These are phyloP conservation scores for Teunomyces gatunensis DNA, from an alignment of 805 yeast genomes.

Conservation along the genomic window DNA sequence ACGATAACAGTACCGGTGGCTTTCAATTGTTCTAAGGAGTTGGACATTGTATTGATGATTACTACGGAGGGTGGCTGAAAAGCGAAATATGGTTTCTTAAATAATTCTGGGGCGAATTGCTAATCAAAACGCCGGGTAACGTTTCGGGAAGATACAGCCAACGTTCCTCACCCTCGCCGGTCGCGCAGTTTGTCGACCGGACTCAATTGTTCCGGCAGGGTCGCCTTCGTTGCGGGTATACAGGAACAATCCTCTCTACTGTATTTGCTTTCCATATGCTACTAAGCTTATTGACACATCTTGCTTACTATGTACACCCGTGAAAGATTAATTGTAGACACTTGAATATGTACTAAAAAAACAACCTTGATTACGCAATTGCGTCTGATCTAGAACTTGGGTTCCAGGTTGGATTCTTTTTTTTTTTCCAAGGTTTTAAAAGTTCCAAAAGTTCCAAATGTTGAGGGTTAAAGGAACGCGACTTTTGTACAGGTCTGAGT, in stretches of 20 bases:
- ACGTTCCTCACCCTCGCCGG: background rate
- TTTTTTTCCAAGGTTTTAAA: background rate
- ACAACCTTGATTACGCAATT: background rate
- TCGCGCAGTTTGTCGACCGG: background rate
- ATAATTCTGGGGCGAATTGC: conserved; percentile 1
- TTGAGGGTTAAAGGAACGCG: background rate
- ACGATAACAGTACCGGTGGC: conserved; percentile 95
- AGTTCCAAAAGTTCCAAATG: background rate
- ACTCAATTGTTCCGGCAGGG: background rate
- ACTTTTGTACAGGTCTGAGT: too few relatives aligned
- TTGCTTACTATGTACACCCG: too few relatives aligned
- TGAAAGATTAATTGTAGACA: background rate
- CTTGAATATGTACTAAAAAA: background rate
- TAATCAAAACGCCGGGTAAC: conserved; percentile 1
- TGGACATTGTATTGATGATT: conserved; percentile 18
- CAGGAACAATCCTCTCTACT: too few relatives aligned
- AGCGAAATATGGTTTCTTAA: background rate
- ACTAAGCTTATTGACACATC: too few relatives aligned
- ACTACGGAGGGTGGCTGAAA: background rate
- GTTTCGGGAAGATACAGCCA: background rate
- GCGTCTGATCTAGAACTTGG: background rate
- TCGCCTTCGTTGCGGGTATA: too few relatives aligned
- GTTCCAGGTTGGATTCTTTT: background rate
- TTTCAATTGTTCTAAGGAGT: conserved; percentile 89
- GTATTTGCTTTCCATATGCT: too few relatives aligned